Conservation (phyloP, 768 basidiomycete species). For the Suillus weaverae region DNA sequence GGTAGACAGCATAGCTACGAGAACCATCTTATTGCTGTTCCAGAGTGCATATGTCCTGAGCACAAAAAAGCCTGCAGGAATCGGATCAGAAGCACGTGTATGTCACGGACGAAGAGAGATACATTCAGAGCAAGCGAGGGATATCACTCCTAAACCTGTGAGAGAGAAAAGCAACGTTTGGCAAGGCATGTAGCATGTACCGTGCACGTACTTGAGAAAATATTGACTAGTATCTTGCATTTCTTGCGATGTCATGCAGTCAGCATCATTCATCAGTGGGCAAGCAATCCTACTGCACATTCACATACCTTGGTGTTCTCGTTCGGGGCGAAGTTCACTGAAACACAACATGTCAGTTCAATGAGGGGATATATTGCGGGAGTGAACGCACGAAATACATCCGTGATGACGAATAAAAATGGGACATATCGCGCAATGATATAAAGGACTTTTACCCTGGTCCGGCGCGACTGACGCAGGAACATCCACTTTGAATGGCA, state of each 20-base stretch:
- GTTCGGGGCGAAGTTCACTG: not conserved
- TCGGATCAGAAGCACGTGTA: not conserved
- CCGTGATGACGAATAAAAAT: not conserved
- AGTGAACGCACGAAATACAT: not conserved
- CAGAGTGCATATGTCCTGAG: not conserved
- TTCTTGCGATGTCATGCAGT: not conserved
- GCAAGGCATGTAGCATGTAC: not conserved
- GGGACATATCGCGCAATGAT: not conserved
- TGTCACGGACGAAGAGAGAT: not conserved
- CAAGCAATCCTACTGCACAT: not conserved
- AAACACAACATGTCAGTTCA: not conserved
- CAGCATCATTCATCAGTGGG: not conserved
- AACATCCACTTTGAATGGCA: not conserved
- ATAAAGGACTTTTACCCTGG: not conserved
- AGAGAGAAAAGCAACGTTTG: not conserved
- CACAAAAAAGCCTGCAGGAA: not conserved
- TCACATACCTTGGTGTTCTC: not conserved
- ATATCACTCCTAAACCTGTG: not conserved
- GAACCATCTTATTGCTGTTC: not conserved
- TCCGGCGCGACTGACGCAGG: not conserved
- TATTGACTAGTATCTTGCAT: not conserved
- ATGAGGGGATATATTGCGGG: not conserved
- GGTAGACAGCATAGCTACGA: not conserved
- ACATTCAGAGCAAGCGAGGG: not conserved
- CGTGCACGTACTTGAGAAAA: not conserved